Conservation (phyloP, 805 yeast species). For the Scheffersomyces spartinae region DNA sequence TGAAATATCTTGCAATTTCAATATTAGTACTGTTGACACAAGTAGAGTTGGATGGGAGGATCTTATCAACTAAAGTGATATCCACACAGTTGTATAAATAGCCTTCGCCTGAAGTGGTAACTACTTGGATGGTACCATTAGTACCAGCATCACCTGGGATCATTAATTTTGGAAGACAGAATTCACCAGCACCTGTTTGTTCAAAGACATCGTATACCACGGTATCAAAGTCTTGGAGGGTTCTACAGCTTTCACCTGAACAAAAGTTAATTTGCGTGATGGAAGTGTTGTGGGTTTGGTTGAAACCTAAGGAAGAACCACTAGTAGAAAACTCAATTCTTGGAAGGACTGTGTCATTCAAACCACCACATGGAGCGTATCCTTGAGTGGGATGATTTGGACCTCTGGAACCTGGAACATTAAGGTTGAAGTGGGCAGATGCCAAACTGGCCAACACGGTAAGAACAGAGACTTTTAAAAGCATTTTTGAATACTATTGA, state of each 20-base stretch:
- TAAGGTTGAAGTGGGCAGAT: conserved; percentile 7
- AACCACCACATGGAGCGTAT: conserved; percentile 10
- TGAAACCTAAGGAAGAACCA: conserved; percentile 8
- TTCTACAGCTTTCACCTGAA: conserved; percentile 7
- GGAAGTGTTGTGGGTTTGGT: conserved; percentile 8
- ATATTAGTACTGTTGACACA: conserved; percentile 9
- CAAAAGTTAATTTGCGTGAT: conserved; percentile 8
- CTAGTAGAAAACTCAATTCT: conserved; percentile 6
- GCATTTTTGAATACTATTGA: too few species aligned
- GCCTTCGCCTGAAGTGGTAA: conserved; percentile 10
- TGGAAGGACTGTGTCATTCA: conserved; percentile 4
- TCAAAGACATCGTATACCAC: conserved; percentile 6
- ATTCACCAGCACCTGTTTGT: conserved; percentile 10
- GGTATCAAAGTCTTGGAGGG: conserved; percentile 7
- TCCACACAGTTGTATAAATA: conserved; percentile 14
- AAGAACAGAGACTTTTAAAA: too few species aligned
- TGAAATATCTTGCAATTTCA: too few species aligned
- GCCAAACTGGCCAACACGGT: too few species aligned
- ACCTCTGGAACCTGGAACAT: conserved; percentile 11
- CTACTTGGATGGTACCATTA: conserved; percentile 12
- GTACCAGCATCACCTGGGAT: conserved; percentile 7
- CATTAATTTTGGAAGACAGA: conserved; percentile 9
- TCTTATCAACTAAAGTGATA: conserved; percentile 7
- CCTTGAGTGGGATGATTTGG: conserved; percentile 10
- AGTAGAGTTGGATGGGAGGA: conserved; percentile 4